Evolutionary conservation across 805 yeast genomes (phyloP), one percentile per base, ranked within the genome.

Genomic region (Candida sithepensis): DNA sequence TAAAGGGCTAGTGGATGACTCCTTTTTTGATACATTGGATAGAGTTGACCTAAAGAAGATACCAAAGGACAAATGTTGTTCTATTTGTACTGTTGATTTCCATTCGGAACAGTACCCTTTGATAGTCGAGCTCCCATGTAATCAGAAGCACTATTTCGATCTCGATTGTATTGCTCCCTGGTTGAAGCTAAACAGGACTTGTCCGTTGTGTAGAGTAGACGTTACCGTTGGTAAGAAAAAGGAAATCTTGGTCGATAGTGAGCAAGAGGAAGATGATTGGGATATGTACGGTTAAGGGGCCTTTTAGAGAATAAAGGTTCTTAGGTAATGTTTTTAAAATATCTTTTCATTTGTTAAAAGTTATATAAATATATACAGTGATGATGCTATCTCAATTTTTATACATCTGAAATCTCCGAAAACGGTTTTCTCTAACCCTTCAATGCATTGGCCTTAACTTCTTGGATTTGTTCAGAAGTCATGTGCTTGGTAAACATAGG

Each of bases 111-210:
- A 80, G 41, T 83, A 84, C 58, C 96, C 97, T 2, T 69, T 91
- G 42, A 81, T 91, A 12, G 96, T 89, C 16, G 71, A 76, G 55
- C 71, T 91, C 22, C 84, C 84, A 3, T 91, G 98, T 65, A 72
- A 74, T 36, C 61, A 68, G 7, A 75, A 71, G 33, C 98, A 91
- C 64, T 75, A 75, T 38, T 91, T 87, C 65, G 98, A 91, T 62
- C 71, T 90, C 53, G 97, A 92, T 55, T 91, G 97, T 63, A 82
- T 92, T 34, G 84, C 85, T 0, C 94, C 96, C 0, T 91, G 98
- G 98, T 71, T 92, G 44, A 78, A 80, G 52, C 70, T 81, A 44
- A 81, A 85, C 56, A 70, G 77, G 1, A 84, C 88, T 0, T 91
- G 98, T 60, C 98, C 98, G 0, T 65, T 92, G 58, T 92, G 97